Base-by-base conservation (phyloP, 2,329 filamentous ascomycete genomes). In the Penicillium polonicum region DNA sequence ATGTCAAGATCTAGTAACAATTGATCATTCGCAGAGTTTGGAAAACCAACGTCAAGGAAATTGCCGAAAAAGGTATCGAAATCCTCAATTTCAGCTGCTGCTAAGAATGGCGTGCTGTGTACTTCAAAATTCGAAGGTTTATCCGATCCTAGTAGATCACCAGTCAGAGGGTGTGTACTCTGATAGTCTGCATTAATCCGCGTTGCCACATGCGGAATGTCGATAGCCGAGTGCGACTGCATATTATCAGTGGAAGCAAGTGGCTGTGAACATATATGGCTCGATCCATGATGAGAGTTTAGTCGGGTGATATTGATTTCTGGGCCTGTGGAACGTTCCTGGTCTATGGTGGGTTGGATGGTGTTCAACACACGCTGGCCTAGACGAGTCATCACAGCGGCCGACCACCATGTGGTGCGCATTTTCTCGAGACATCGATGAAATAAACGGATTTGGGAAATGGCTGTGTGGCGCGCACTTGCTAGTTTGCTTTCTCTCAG, bases 331-430 rank as follows among this genome's bases (percentile, higher is more conserved):
- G 21, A 53, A 53, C 49, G 9, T 57, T 53, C 42, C 10, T 42
- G 9, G 29, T 44, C 50, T 21, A 35, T 48, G 45, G 42, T 45
- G 43, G 50, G 52, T 17, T 60, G 50, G 41, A 64, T 56, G 23
- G 39, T 57, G 31, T 49, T 54, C 42, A 64, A 45, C 43, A 57
- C 55, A 19, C 56, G 56, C 23, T 52, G 36, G 21, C 54, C 57
- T 27, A 64, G 48, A 17, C 60, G 55, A 19, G 55, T 48, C 61
- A 64, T 64, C 9, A 62, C 48, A 36, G 52, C 43, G 5, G 63
- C 60, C 23, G 51, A 54, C 63, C 61, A 64, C 63, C 63, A 65
- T 29, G 42, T 60, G 13, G 48, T 38, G 9, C 46, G 17, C 19
- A 62, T 45, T n/a, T 48, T 31, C 36, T 60, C 31, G 0, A 65